Evolutionary conservation across 768 basidiomycete genomes (phyloP), one percentile per base, ranked within the genome.

Genomic region (Tephrocybe sp.): DNA sequence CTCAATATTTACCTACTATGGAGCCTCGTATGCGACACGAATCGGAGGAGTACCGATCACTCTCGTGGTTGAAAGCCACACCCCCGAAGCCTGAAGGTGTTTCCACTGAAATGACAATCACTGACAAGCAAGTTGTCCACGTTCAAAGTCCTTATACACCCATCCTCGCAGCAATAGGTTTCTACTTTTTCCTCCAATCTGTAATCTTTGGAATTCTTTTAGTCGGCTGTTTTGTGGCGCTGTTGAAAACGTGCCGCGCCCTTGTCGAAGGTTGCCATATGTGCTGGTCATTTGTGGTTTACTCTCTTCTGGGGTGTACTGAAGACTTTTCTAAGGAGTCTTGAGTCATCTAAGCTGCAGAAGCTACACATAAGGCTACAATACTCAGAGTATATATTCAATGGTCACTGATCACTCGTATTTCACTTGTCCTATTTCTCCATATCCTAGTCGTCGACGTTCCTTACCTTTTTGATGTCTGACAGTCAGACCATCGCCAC

Each of bases 21-120:
- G 43, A 51, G 30, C 20, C 36, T 20, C 43, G 38, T 25, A 51
- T 52, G 3, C 38, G 55, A 24, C 44, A 51, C 8, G 56, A 58
- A 18, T 39, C 38, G 20, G n/a, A 20, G 7, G 50, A 58, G 10
- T 47, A 54, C 20, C 44, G 36, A 33, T 32, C 37, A 1, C 39
- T 50, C 17, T 41, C 44, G 20, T 48, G 47, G 43, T 20, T 32
- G 24, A 23, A 52, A 18, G 21, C 34, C 12, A 14, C 37, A 21
- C 7, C 38, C 20, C 38, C n/a, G 18, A 10, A 12, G 26, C 24
- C 14, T 11, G 30, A 32, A 33, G 2, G 10, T 48, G 11, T 30
- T 30, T 30, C 28, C 21, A 24, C 32, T 14, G 17, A 11, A 2
- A 20, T 15, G 15, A 21, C 23, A 1, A 23, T 21, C 14, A 11